Evolutionary conservation across 805 yeast genomes (phyloP).

Genomic region (Yamadazyma sp.): DNA sequence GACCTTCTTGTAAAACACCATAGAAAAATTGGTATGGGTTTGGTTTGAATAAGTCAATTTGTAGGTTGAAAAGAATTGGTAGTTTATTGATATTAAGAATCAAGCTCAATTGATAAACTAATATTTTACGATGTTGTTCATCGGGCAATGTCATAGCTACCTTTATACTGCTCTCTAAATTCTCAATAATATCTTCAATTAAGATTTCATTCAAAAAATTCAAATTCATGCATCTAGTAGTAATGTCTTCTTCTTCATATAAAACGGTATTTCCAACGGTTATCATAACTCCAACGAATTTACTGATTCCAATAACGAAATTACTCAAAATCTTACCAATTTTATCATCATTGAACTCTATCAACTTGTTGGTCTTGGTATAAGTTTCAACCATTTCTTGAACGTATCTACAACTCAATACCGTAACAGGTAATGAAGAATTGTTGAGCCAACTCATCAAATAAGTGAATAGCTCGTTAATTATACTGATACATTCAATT

Average conservation of each 20-base stretch:
- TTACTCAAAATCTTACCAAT: constrained; percentile 48
- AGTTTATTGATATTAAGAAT: constrained; percentile 23
- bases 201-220: constrained; percentile 24
- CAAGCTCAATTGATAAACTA: constrained; percentile 24
- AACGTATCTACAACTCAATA: constrained; percentile 72
- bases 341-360: constrained; percentile 19
- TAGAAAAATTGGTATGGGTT: constrained; percentile 8
- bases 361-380: constrained; percentile 15
- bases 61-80: constrained; percentile 8
- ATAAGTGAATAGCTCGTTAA: constrained; percentile 51
- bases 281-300: constrained; percentile 48
- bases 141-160: constrained; percentile 14
- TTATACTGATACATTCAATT: constrained; percentile 46
- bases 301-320: constrained; percentile 51
- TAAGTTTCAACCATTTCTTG: constrained; percentile 52
- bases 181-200: constrained; percentile 19
- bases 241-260: constrained; percentile 74
- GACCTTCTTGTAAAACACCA: constrained; percentile 18
- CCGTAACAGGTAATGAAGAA: constrained; percentile 70
- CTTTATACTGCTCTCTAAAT: constrained; percentile 30
- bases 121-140: constrained; percentile 13
- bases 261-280: constrained; percentile 56
- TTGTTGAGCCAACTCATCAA: constrained; percentile 75
- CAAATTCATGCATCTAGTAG: constrained; percentile 59
- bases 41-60: constrained; percentile 8